Conservation (phyloP, 164 flowering plant species). For the Liquidambar formosana region DNA sequence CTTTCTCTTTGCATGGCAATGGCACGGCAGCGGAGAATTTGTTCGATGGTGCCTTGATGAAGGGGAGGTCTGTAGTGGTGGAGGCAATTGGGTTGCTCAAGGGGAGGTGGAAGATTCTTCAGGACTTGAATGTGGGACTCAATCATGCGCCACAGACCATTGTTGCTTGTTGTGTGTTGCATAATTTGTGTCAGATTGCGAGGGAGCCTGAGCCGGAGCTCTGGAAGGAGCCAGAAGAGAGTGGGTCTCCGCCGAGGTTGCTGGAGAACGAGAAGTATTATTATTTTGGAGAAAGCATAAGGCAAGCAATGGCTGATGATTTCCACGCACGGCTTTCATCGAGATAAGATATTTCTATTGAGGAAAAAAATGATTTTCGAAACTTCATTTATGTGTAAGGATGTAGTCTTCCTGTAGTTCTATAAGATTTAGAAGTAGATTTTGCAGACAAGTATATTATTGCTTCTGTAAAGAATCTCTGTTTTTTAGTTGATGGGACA, state of each 20-base stretch:
- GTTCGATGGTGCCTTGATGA: conserved; percentile 81
- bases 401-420: not conserved
- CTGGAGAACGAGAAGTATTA: conserved; percentile 78
- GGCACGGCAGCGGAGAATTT: conserved; percentile 67
- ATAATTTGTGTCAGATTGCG: conserved; percentile 91
- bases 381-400: not conserved
- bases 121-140: conserved; percentile 85
- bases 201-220: conserved; percentile 88
- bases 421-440: conserved; percentile 4
- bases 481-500: not conserved
- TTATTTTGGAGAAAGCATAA: conserved; percentile 70
- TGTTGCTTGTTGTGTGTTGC: conserved; percentile 96
- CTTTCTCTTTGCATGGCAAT: conserved; percentile 57
- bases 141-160: conserved; percentile 90
- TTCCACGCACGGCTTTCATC: conserved; percentile 60
- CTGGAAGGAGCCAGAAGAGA: conserved; percentile 81
- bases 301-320: conserved; percentile 90
- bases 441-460: not conserved
- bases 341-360: conserved; percentile 32
- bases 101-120: conserved; percentile 89
- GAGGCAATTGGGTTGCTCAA: conserved; percentile 89
- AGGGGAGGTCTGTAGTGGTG: conserved; percentile 62
- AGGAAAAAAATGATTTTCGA: not conserved
- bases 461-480: not conserved
- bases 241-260: conserved; percentile 51